phyloP scores from a whole-genome alignment of 2,329 filamentous ascomycete genomes.

The Coleophoma eucalyptorum region DNA sequence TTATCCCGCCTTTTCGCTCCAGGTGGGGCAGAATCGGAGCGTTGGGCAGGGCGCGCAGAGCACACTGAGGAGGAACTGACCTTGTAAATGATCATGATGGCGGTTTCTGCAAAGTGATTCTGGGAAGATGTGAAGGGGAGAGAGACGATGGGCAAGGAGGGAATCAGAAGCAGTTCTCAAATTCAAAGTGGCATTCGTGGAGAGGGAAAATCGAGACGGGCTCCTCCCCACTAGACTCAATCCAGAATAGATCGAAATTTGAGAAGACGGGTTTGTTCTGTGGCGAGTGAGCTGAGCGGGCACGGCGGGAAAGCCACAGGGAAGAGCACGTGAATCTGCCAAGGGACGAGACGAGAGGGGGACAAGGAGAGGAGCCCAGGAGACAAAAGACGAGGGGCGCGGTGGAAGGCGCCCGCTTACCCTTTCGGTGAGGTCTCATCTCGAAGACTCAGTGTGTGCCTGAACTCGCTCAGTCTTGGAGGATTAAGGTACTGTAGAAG shows the following conservation, averaged over 20 bases:
- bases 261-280: too few species aligned
- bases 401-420: too few species aligned
- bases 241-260: neutral
- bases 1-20: neutral
- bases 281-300: too few species aligned
- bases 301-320: too few species aligned
- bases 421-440: too few species aligned
- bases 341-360: neutral
- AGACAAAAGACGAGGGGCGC: too few species aligned
- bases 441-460: too few species aligned
- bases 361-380: too few species aligned
- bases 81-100: slow-evolving; percentile 56
- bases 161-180: slow-evolving; percentile 3
- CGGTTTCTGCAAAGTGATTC: slow-evolving; percentile 11
- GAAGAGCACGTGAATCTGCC: neutral
- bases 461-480: too few species aligned
- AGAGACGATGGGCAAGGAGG: slow-evolving; percentile 2
- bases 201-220: neutral
- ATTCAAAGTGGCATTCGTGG: neutral
- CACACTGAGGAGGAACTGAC: slow-evolving; percentile 27
- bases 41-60: neutral
- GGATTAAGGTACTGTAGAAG: too few species aligned
- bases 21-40: neutral
- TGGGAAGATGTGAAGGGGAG: neutral
- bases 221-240: neutral